These are phyloP conservation scores for Hypoxylon sp. DNA, from an alignment of 2,329 filamentous ascomycete species.

Conservation along the genomic window DNA sequence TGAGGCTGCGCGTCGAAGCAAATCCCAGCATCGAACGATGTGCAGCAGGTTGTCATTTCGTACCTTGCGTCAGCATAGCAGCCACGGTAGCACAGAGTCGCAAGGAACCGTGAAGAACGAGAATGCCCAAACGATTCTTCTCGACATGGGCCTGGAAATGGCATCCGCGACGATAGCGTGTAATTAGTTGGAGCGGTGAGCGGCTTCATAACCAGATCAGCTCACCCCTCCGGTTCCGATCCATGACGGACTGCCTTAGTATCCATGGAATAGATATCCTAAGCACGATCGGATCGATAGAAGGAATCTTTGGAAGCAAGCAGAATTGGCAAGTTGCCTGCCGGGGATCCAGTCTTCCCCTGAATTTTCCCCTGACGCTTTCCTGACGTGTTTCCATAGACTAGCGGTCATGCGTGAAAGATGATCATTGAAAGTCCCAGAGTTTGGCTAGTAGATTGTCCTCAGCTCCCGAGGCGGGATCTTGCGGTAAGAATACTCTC, in stretches of 20 bases:
- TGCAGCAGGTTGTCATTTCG: constrained; percentile 42
- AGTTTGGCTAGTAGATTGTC: constrained; percentile 70
- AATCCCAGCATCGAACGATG: constrained; percentile 39
- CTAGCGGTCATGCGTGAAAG: constrained; percentile 7
- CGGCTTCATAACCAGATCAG: constrained; percentile 32
- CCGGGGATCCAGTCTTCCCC: constrained; percentile 19
- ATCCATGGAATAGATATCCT: constrained; percentile 28
- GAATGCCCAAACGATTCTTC: constrained; percentile 25
- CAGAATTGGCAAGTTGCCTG: constrained; percentile 14
- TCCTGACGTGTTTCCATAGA: constrained; percentile 17
- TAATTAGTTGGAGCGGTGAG: constrained; percentile 36
- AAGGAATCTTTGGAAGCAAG: constrained; percentile 21
- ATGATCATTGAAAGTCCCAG: constrained; percentile 65
- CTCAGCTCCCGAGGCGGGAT: constrained; percentile 59
- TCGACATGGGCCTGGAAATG: constrained; percentile 29
- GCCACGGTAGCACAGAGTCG: constrained; percentile 32
- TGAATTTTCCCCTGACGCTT: constrained; percentile 11
- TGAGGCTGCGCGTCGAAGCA: constrained; percentile 43
- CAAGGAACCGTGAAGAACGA: constrained; percentile 30
- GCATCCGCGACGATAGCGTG: constrained; percentile 27
- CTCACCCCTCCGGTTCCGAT: constrained; percentile 31
- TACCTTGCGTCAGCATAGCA: constrained; percentile 43
- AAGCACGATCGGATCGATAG: constrained; percentile 24
- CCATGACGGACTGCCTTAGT: constrained; percentile 25
- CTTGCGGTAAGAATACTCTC: constrained; percentile 74